Conservation (phyloP, 2,329 filamentous ascomycete genomes). For the Aspergillus viridinutans region DNA sequence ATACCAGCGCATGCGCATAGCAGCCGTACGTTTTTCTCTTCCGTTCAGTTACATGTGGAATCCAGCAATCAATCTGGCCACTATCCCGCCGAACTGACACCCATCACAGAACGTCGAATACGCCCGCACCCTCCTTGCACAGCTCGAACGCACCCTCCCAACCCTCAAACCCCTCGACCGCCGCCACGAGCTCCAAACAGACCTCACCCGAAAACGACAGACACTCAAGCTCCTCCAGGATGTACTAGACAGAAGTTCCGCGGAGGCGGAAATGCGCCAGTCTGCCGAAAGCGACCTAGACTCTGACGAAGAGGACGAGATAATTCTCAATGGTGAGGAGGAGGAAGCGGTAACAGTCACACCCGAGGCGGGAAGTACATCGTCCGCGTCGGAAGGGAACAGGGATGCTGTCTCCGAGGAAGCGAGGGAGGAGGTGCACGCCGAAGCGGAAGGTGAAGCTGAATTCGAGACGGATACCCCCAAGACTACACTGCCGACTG, state of each 20-base stretch:
- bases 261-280: conserved; percentile 17
- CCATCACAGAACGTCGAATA: conserved; percentile 41
- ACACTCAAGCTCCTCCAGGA: conserved; percentile 30
- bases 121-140: conserved; percentile 38
- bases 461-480: not conserved
- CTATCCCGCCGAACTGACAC: not conserved
- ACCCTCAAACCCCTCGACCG: conserved; percentile 36
- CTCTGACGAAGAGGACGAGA: conserved; percentile 18
- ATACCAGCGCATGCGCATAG: conserved; percentile 41
- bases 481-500: not conserved
- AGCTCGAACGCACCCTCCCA: conserved; percentile 39
- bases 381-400: conserved; percentile 3
- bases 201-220: conserved; percentile 37
- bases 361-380: conserved; percentile 17
- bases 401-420: conserved; percentile 8
- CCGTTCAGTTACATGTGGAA: not conserved
- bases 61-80: not conserved
- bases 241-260: conserved; percentile 29
- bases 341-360: conserved; percentile 6
- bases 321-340: conserved; percentile 15
- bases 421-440: conserved; percentile 7
- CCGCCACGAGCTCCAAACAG: conserved; percentile 37
- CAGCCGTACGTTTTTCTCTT: conserved; percentile 30
- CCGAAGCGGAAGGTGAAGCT: conserved; percentile 16
- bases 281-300: conserved; percentile 8